Percentiles rank a stretch among this genome's conserved stretches.
These are phyloP conservation scores for Anisogramma anomala DNA, from an alignment of 2,329 filamentous ascomycete genomes.

Conservation along the genomic window DNA sequence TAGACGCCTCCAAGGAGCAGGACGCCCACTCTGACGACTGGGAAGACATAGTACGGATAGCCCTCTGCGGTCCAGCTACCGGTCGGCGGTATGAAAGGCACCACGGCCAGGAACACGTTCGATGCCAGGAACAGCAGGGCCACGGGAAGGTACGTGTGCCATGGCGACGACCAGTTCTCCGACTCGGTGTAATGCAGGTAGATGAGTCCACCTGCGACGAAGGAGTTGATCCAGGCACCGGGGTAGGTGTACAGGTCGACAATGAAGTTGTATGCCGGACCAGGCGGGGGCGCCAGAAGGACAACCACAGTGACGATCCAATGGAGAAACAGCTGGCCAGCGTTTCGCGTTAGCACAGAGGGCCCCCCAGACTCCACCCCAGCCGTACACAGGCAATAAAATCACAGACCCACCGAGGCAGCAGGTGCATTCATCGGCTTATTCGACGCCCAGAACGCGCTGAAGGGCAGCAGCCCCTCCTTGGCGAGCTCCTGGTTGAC, in stretches of 20 bases:
- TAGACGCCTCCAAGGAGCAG: slow-evolving; percentile 39
- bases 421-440: slow-evolving; percentile 53
- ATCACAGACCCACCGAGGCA: slow-evolving; percentile 27
- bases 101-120: slow-evolving; percentile 40
- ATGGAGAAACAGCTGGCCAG: slow-evolving; percentile 42
- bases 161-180: slow-evolving; percentile 42
- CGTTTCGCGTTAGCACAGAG: slow-evolving; percentile 3
- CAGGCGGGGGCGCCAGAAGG: slow-evolving; percentile 54
- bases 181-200: slow-evolving; percentile 38
- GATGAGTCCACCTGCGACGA: slow-evolving; percentile 38
- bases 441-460: slow-evolving; percentile 56
- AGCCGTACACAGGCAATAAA: too few relatives aligned
- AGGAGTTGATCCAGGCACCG: slow-evolving; percentile 41
- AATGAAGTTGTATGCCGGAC: slow-evolving; percentile 58
- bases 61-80: slow-evolving; percentile 35
- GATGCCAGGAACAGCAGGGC: slow-evolving; percentile 36
- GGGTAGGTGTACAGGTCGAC: slow-evolving; percentile 45
- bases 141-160: slow-evolving; percentile 38
- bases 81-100: slow-evolving; percentile 44
- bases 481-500: slow-evolving; percentile 57
- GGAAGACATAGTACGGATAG: slow-evolving; percentile 46
- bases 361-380: too few relatives aligned
- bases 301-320: slow-evolving; percentile 55
- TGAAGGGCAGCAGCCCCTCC: slow-evolving; percentile 56
- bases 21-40: slow-evolving; percentile 41